phyloP scores from a whole-genome alignment of 2,329 filamentous ascomycete species.

The Alternaria sp. region DNA sequence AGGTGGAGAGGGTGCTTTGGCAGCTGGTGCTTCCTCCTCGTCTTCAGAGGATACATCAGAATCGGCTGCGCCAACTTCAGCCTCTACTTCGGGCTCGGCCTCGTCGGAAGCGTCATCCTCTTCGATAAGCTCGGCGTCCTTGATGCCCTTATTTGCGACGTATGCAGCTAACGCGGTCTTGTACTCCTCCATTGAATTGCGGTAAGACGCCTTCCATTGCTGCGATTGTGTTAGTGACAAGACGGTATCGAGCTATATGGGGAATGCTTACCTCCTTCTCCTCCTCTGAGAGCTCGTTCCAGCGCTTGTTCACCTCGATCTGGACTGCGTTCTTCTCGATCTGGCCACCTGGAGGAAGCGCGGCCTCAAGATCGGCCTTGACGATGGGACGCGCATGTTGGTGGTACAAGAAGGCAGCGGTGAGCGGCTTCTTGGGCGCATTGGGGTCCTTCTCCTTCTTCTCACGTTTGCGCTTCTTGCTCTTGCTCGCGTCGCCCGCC shows the following conservation, averaged over 20 bases:
- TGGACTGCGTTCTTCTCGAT: conserved; percentile 87
- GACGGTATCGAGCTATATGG: not conserved
- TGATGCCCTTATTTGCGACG: conserved; percentile 56
- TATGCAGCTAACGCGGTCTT: conserved; percentile 65
- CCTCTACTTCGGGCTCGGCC: conserved; percentile 44
- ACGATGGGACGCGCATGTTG: conserved; percentile 87
- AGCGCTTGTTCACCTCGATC: conserved; percentile 85
- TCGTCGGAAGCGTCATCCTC: conserved; percentile 42
- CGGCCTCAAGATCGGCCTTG: conserved; percentile 66
- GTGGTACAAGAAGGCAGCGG: conserved; percentile 95
- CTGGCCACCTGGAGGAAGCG: conserved; percentile 68
- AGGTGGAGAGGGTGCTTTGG: conserved; percentile 48
- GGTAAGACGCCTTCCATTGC: conserved; percentile 61
- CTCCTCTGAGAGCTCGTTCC: conserved; percentile 76
- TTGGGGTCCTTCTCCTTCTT: conserved; percentile 81
- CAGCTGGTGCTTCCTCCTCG: conserved; percentile 42
- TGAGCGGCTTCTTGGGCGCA: conserved; percentile 91
- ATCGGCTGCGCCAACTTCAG: conserved; percentile 46
- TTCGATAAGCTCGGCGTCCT: conserved; percentile 56
- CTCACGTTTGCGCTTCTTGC: conserved; percentile 82
- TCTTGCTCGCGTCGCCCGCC: conserved; percentile 30
- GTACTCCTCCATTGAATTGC: conserved; percentile 62
- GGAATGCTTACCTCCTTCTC: conserved; percentile 71
- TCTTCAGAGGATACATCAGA: conserved; percentile 53
- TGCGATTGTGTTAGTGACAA: conserved; percentile 17